Evolutionary conservation across 73 alveolate species (phyloP).

Genomic region (Tetrahymena elliotti): DNA sequence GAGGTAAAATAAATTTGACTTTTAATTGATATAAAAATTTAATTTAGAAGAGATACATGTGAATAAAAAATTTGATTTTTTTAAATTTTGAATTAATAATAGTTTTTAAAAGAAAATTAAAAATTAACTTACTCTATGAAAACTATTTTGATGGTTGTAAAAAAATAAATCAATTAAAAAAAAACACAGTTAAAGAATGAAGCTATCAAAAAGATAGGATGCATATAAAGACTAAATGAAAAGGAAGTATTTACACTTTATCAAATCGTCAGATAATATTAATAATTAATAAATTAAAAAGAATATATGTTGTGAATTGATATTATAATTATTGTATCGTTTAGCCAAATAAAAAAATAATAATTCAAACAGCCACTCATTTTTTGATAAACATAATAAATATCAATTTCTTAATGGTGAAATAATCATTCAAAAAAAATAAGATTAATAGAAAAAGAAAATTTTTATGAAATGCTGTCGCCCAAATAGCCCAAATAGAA

Average conservation of each 20-base stretch:
- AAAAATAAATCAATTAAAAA: too few species aligned
- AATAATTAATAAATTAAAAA: too few species aligned
- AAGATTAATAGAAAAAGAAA: neutral
- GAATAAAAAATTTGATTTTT: too few species aligned
- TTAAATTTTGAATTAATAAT: too few species aligned
- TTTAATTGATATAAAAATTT: too few species aligned
- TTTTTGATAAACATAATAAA: neutral
- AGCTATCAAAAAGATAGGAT: neutral
- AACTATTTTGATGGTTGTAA: too few species aligned
- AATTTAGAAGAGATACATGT: too few species aligned
- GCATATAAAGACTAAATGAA: neutral
- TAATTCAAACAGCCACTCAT: neutral
- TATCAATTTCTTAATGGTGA: neutral
- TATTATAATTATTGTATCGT: neutral
- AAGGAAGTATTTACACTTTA: neutral
- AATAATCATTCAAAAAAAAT: neutral
- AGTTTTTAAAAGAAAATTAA: too few species aligned
- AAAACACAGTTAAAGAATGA: neutral
- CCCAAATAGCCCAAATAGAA: neutral
- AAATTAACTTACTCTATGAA: too few species aligned
- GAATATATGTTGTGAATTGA: neutral
- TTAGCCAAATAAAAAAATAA: neutral
- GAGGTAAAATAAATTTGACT: too few species aligned
- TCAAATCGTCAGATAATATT: too few species aligned
- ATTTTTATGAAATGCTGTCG: neutral